Conservation (phyloP, 257 asterid species). For the Leonotis leonurus region DNA sequence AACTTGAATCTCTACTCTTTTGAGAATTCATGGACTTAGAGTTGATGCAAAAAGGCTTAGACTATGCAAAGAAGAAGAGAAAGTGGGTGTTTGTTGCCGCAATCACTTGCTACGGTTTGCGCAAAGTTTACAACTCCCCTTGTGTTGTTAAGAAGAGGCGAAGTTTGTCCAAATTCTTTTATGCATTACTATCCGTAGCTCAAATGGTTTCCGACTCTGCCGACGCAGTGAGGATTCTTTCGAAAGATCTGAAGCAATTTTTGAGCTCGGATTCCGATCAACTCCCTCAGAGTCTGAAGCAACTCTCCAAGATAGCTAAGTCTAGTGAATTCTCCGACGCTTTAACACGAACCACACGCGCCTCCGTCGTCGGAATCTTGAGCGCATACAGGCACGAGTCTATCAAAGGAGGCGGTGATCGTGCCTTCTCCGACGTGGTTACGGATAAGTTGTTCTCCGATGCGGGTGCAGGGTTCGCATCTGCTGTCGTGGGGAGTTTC, state of each 20-base stretch:
- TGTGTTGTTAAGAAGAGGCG: slow-evolving; percentile 47
- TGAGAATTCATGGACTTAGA: slow-evolving; percentile 32
- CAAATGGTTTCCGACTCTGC: slow-evolving; percentile 62
- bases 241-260: slow-evolving; percentile 52
- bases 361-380: slow-evolving; percentile 50
- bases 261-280: slow-evolving; percentile 52
- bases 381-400: slow-evolving; percentile 28
- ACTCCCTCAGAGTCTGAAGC: slow-evolving; percentile 63
- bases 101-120: slow-evolving; percentile 45
- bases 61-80: slow-evolving; percentile 28
- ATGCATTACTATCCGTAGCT: slow-evolving; percentile 37
- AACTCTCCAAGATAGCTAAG: slow-evolving; percentile 46
- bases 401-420: not conserved
- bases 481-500: slow-evolving; percentile 62
- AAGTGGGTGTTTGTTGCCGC: slow-evolving; percentile 43
- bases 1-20: not conserved
- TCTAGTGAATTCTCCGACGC: slow-evolving; percentile 51
- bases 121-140: slow-evolving; percentile 43
- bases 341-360: slow-evolving; percentile 30
- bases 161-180: slow-evolving; percentile 30
- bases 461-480: slow-evolving; percentile 63
- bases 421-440: slow-evolving; percentile 26
- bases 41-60: slow-evolving; percentile 26
- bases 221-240: slow-evolving; percentile 47
- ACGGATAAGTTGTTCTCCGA: slow-evolving; percentile 47